Evolutionary conservation across 306 rosid species (phyloP).

Genomic region (Vigna trinervia): DNA sequence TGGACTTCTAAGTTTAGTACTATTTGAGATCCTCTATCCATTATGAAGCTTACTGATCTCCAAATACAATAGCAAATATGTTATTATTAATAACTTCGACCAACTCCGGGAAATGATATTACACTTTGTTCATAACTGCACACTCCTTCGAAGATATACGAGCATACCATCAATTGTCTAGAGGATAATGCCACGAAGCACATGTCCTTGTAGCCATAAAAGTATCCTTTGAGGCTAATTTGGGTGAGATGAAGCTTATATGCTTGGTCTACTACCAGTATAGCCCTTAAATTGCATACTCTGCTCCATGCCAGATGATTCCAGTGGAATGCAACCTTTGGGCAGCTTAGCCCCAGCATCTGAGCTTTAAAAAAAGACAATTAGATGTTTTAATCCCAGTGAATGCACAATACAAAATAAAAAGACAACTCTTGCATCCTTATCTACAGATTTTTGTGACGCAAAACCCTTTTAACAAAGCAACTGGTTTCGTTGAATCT

Average conservation of each 20-base stretch:
- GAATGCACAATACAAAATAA: neutral
- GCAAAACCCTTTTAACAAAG: neutral
- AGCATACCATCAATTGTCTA: neutral
- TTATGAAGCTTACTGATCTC: neutral
- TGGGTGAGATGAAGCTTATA: neutral
- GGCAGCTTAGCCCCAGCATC: slow-evolving; percentile 76
- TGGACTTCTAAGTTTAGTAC: neutral
- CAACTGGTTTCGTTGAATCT: neutral
- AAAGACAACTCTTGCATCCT: neutral
- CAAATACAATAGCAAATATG: neutral
- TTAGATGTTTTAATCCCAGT: slow-evolving; percentile 15
- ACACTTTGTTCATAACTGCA: neutral
- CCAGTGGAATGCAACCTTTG: slow-evolving; percentile 70
- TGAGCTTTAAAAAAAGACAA: slow-evolving; percentile 39
- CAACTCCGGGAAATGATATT: neutral
- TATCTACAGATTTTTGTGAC: neutral
- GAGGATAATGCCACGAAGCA: neutral
- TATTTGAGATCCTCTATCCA: neutral
- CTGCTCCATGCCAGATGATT: slow-evolving; percentile 52
- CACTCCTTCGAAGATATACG: neutral
- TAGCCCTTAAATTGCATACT: slow-evolving; percentile 61
- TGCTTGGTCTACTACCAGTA: slow-evolving; percentile 59
- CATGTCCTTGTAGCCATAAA: slow-evolving; percentile 2
- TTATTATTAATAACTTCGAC: neutral
- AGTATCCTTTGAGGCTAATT: neutral